A percentile compares a stretch with the other conserved stretches of the same genome.
Evolutionary conservation across 2,329 filamentous ascomycete genomes (phyloP).

Genomic region (Xylaria sp.): DNA sequence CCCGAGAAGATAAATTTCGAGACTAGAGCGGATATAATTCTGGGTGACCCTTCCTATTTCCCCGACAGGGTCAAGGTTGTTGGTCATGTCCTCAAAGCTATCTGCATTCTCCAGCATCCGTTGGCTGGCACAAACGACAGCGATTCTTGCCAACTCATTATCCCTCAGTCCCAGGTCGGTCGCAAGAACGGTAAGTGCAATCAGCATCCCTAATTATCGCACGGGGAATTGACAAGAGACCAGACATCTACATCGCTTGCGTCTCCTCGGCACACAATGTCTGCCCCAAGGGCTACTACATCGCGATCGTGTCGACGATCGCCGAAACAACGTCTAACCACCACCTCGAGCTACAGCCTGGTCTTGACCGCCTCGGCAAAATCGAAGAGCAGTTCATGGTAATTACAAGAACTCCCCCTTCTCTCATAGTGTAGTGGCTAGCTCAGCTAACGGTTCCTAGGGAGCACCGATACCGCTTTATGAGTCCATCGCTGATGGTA

Average conservation of each 20-base stretch:
- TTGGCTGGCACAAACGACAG: conserved; percentile 85
- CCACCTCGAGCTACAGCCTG: conserved; percentile 91
- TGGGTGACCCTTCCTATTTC: conserved; percentile 98
- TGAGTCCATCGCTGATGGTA: conserved; percentile 83
- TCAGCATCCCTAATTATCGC: not conserved
- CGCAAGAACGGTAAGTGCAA: conserved; percentile 82
- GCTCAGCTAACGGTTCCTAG: conserved; percentile 42
- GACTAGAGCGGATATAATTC: conserved; percentile 94
- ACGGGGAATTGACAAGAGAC: conserved; percentile 17
- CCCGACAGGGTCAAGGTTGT: conserved; percentile 83
- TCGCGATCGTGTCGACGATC: conserved; percentile 97
- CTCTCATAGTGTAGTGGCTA: not conserved
- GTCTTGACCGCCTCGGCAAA: conserved; percentile 87
- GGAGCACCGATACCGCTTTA: conserved; percentile 90
- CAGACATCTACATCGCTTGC: conserved; percentile 85
- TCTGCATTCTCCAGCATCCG: conserved; percentile 96
- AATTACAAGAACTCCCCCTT: conserved; percentile 34
- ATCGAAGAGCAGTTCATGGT: conserved; percentile 98
- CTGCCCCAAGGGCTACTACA: conserved; percentile 98
- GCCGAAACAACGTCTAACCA: conserved; percentile 91
- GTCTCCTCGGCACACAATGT: conserved; percentile 97
- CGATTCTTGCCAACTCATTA: conserved; percentile 94
- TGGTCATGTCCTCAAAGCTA: conserved; percentile 91
- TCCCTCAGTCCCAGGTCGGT: conserved; percentile 95
- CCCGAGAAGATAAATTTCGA: conserved; percentile 83